These are phyloP conservation scores for Aureobasidium leucospermi DNA, from an alignment of 2,329 filamentous ascomycete species.

Conservation along the genomic window DNA sequence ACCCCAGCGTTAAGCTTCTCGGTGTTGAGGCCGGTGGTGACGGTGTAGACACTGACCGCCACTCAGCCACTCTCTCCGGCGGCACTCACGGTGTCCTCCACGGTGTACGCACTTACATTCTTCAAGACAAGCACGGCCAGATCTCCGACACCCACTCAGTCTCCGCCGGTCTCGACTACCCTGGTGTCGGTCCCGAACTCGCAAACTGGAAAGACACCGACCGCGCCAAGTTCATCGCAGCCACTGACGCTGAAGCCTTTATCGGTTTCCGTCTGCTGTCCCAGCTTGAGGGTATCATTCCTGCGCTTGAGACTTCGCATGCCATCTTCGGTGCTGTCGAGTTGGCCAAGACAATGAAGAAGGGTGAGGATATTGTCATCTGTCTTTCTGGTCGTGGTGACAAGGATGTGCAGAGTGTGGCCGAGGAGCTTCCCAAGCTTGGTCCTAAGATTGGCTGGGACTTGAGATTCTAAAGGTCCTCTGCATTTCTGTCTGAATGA, in stretches of 20 bases:
- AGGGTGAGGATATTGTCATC: slow-evolving; percentile 85
- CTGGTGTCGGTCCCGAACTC: slow-evolving; percentile 90
- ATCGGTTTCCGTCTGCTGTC: slow-evolving; percentile 76
- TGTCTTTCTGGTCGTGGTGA: slow-evolving; percentile 90
- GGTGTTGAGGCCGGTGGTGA: slow-evolving; percentile 95
- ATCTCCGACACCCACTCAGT: slow-evolving; percentile 94
- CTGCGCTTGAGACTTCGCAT: slow-evolving; percentile 87
- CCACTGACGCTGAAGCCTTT: slow-evolving; percentile 87
- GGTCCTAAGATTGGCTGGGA: slow-evolving; percentile 81
- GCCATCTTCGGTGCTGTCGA: slow-evolving; percentile 84
- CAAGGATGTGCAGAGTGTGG: slow-evolving; percentile 98
- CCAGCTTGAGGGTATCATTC: slow-evolving; percentile 92
- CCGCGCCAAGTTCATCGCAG: slow-evolving; percentile 80
- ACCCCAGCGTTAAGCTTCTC: slow-evolving; percentile 75
- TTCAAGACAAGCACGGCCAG: slow-evolving; percentile 88
- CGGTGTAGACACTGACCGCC: slow-evolving; percentile 74
- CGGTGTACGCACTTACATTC: slow-evolving; percentile 89
- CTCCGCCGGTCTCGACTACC: slow-evolving; percentile 93
- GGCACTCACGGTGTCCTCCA: slow-evolving; percentile 90
- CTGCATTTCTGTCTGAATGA: not conserved
- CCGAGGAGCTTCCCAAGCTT: slow-evolving; percentile 81
- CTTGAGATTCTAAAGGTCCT: slow-evolving; percentile 39
- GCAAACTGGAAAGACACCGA: slow-evolving; percentile 85
- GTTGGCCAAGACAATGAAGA: slow-evolving; percentile 84
- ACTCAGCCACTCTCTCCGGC: slow-evolving; percentile 80